A percentile compares a stretch with the other conserved stretches of the same genome.
Conservation (phyloP, 805 yeast genomes). For the Ogataea wickerhamii region DNA sequence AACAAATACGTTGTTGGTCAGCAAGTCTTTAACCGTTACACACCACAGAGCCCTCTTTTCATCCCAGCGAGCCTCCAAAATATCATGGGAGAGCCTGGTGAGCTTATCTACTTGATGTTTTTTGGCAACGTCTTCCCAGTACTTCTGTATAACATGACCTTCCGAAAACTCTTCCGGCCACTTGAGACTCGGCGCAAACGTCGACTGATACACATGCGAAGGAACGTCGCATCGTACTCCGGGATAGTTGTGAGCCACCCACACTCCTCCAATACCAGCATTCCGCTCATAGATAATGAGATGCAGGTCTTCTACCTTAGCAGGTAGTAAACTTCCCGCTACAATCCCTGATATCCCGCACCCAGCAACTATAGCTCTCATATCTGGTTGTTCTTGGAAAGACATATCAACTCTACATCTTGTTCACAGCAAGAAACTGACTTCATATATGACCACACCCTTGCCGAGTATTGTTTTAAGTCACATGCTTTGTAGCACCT, state of each 20-base stretch:
- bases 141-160: slow-evolving; percentile 1
- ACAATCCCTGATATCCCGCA: slow-evolving; percentile 1
- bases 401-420: too few relatives aligned
- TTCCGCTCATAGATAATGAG: background rate
- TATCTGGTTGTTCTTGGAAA: too few relatives aligned
- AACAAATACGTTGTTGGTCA: background rate
- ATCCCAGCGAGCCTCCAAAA: background rate
- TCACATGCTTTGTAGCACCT: too few relatives aligned
- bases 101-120: background rate
- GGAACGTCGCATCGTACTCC: slow-evolving; percentile 1
- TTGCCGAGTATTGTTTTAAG: too few relatives aligned
- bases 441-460: too few relatives aligned
- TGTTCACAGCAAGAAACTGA: too few relatives aligned
- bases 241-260: slow-evolving; percentile 1
- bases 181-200: background rate
- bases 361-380: slow-evolving; percentile 1
- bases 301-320: background rate
- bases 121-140: slow-evolving; percentile 1
- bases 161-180: slow-evolving; percentile 2
- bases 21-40: background rate
- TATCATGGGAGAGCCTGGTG: slow-evolving; percentile 1
- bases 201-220: slow-evolving; percentile 1
- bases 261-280: background rate
- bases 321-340: background rate
- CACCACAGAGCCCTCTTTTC: background rate